Percentiles rank a stretch among this genome's conserved stretches.
Evolutionary conservation across 352 stramenopile species (phyloP).

Genomic region (Phytopythium helicoides): DNA sequence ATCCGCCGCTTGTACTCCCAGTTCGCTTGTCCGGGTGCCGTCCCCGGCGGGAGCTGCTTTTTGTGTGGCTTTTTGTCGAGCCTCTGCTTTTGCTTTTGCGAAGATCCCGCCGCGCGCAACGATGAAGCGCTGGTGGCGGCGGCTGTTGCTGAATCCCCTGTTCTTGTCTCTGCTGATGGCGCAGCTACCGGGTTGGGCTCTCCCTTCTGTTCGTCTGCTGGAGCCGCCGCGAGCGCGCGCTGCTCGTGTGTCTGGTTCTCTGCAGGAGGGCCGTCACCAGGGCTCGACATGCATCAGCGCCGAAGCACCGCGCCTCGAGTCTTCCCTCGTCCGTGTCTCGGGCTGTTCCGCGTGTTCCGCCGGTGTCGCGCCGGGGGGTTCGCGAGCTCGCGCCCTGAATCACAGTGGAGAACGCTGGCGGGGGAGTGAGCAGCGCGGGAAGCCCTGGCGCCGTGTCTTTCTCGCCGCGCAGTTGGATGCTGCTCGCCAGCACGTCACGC

Average conservation of each 20-base stretch:
- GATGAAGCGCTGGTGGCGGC: not conserved
- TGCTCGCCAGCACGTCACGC: not conserved
- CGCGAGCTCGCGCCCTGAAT: not conserved
- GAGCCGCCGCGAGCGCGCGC: not conserved
- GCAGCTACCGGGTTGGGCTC: not conserved
- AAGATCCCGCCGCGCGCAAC: not conserved
- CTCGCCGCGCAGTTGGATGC: not conserved
- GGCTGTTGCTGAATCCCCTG: not conserved
- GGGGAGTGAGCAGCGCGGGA: not conserved
- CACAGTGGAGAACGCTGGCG: not conserved
- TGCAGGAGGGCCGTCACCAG: slow-evolving; percentile 6
- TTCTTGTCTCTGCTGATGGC: not conserved
- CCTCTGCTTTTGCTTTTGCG: not conserved
- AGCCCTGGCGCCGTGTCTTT: not conserved
- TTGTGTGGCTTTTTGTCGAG: not conserved
- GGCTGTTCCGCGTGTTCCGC: no score
- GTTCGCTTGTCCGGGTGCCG: not conserved
- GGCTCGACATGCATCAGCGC: slow-evolving; percentile 4
- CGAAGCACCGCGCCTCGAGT: not conserved
- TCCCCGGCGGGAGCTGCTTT: not conserved
- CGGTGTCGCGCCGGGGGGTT: no score
- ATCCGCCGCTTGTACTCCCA: slow-evolving; percentile 14
- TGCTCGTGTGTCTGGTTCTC: slow-evolving; percentile 4
- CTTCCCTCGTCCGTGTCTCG: not conserved
- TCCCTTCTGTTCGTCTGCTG: not conserved